Evolutionary conservation across 2,329 filamentous ascomycete species (phyloP).

Genomic region (Triangularia verruculosa): DNA sequence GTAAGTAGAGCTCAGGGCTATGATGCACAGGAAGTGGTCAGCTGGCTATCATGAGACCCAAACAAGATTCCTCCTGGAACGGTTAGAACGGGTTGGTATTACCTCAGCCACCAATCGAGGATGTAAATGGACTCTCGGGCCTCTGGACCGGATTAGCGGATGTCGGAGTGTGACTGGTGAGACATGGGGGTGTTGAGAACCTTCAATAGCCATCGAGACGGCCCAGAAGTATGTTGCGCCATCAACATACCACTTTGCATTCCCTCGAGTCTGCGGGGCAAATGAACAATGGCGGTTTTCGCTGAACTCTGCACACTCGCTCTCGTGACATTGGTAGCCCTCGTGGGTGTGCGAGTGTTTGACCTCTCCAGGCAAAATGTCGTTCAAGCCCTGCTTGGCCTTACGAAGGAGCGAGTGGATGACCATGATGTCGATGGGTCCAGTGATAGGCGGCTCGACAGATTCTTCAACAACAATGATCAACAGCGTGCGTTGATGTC

Average conservation of each 20-base stretch:
- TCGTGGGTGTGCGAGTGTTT: constrained; percentile 46
- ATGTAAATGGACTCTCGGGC: constrained; percentile 80
- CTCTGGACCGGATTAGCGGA: constrained; percentile 38
- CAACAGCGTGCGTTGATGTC: neutral
- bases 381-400: constrained; percentile 42
- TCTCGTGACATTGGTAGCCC: constrained; percentile 40
- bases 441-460: neutral
- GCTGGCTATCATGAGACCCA: neutral
- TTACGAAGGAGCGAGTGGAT: constrained; percentile 41
- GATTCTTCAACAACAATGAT: neutral
- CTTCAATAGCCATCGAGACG: constrained; percentile 73
- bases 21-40: neutral
- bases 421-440: constrained; percentile 33
- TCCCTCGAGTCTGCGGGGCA: constrained; percentile 67
- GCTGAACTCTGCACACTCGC: constrained; percentile 41
- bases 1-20: constrained; percentile 78
- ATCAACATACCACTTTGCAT: constrained; percentile 86
- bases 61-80: neutral
- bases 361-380: constrained; percentile 31
- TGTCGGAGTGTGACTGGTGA: neutral
- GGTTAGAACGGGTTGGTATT: neutral
- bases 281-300: constrained; percentile 64
- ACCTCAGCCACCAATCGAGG: constrained; percentile 80
- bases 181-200: constrained; percentile 31
- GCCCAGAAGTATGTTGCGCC: constrained; percentile 84